Evolutionary conservation across 129 eudicot genomes (phyloP).

Genomic region (Deinandra increscens): DNA sequence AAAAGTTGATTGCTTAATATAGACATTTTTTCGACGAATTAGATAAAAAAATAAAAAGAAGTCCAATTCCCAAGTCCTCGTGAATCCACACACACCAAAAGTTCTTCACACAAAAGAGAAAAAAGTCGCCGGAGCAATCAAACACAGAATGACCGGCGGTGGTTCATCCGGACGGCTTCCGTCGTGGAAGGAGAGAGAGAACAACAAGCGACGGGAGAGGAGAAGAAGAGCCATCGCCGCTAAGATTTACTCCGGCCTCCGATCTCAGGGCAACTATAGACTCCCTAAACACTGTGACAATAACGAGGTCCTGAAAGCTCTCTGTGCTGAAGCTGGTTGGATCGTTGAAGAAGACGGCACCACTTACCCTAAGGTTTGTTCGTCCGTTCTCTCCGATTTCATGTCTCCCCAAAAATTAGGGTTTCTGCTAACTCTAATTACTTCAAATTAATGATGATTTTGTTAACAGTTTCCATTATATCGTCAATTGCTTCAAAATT

Average conservation of each 20-base stretch:
- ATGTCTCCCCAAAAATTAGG: conserved; percentile 5
- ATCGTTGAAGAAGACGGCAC: conserved; percentile 92
- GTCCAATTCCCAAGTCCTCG: conserved; percentile 14
- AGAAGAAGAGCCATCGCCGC: conserved; percentile 92
- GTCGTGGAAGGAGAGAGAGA: conserved; percentile 94
- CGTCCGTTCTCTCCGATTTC: not conserved
- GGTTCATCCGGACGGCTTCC: conserved; percentile 77
- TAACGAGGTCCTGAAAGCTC: conserved; percentile 90
- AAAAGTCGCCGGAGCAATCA: conserved; percentile 31
- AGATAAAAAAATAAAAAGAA: conserved; percentile 16
- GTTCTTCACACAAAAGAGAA: not conserved
- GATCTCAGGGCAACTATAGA: conserved; percentile 83
- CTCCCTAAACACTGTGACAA: conserved; percentile 96
- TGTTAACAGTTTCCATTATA: not conserved
- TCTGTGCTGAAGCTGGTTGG: conserved; percentile 93
- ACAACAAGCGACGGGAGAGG: conserved; percentile 86
- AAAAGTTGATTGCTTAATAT: not conserved
- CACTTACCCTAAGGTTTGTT: conserved; percentile 78
- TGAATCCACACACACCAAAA: conserved; percentile 11
- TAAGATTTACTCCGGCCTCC: conserved; percentile 80
- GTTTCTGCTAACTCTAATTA: conserved; percentile 23
- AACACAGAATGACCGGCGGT: conserved; percentile 66
- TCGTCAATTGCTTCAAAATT: not conserved
- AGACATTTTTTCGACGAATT: conserved; percentile 19
- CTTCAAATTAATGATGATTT: not conserved